phyloP scores from a whole-genome alignment of 305 asterid genomes.

The Rubia balearica region DNA sequence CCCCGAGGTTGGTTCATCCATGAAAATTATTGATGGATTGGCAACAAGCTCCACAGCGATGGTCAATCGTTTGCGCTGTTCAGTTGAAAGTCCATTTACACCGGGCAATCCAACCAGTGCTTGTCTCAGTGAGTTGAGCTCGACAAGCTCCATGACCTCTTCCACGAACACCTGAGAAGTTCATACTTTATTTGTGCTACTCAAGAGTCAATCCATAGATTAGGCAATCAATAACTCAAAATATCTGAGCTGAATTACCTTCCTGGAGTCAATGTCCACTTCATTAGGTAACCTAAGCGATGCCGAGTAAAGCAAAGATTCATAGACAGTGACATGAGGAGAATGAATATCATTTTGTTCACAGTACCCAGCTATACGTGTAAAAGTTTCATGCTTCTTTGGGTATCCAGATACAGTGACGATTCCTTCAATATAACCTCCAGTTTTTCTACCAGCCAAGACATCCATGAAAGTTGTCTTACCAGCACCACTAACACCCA shows the following conservation, averaged over 20 bases:
- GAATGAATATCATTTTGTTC: slow-evolving; percentile 76
- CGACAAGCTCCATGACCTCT: slow-evolving; percentile 35
- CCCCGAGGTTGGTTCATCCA: slow-evolving; percentile 31
- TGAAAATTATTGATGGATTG: slow-evolving; percentile 27
- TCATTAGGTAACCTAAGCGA: slow-evolving; percentile 52
- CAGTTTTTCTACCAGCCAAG: slow-evolving; percentile 68
- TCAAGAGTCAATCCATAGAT: not conserved
- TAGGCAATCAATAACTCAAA: not conserved
- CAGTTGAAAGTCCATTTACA: slow-evolving; percentile 29
- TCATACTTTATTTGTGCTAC: not conserved
- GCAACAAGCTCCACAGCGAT: slow-evolving; percentile 31
- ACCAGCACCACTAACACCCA: slow-evolving; percentile 88
- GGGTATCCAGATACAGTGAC: slow-evolving; percentile 56
- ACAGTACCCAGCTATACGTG: slow-evolving; percentile 70
- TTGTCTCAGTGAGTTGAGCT: slow-evolving; percentile 19
- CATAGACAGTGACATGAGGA: slow-evolving; percentile 56
- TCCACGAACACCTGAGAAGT: slow-evolving; percentile 33
- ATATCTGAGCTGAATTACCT: slow-evolving; percentile 29
- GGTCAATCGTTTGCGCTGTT: slow-evolving; percentile 28
- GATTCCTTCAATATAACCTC: slow-evolving; percentile 56
- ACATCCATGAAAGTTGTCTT: slow-evolving; percentile 77
- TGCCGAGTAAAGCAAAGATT: slow-evolving; percentile 60
- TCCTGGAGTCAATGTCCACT: slow-evolving; percentile 37
- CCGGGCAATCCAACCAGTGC: slow-evolving; percentile 28
- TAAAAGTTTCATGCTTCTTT: slow-evolving; percentile 57